These are phyloP conservation scores for Penicillium sp. DNA, from an alignment of 2,329 filamentous ascomycete species.

Conservation along the genomic window DNA sequence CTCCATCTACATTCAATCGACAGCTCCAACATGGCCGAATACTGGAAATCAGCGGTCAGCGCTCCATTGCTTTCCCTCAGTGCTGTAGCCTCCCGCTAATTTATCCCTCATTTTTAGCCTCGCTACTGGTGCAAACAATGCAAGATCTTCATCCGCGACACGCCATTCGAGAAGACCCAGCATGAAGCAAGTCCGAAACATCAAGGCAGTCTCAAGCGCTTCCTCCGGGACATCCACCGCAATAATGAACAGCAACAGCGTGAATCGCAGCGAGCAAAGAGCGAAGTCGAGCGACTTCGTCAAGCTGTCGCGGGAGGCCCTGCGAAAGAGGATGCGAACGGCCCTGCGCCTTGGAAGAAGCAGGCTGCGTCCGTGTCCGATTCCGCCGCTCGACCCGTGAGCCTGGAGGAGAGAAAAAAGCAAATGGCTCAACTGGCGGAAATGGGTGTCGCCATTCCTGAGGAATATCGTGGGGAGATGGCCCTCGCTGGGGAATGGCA, in stretches of 20 bases:
- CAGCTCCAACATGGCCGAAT: conserved; percentile 69
- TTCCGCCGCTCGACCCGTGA: conserved; percentile 37
- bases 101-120: conserved; percentile 43
- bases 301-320: conserved; percentile 57
- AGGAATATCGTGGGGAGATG: conserved; percentile 70
- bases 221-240: conserved; percentile 81
- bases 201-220: conserved; percentile 79
- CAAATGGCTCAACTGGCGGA: conserved; percentile 84
- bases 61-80: background rate
- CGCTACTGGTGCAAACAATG: conserved; percentile 99
- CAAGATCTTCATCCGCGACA: conserved; percentile 83
- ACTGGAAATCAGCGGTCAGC: conserved; percentile 87
- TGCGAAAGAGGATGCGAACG: conserved; percentile 13
- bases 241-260: conserved; percentile 72
- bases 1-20: background rate
- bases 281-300: conserved; percentile 80
- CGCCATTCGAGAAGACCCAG: conserved; percentile 78
- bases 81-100: conserved; percentile 1
- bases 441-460: conserved; percentile 78
- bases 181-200: conserved; percentile 84
- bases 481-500: conserved; percentile 89
- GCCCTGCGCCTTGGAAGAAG: conserved; percentile 22
- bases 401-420: conserved; percentile 64
- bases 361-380: conserved; percentile 30
- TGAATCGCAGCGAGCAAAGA: conserved; percentile 74